Evolutionary conservation across 805 yeast genomes (phyloP).

Genomic region (Candida arabinofermentans): DNA sequence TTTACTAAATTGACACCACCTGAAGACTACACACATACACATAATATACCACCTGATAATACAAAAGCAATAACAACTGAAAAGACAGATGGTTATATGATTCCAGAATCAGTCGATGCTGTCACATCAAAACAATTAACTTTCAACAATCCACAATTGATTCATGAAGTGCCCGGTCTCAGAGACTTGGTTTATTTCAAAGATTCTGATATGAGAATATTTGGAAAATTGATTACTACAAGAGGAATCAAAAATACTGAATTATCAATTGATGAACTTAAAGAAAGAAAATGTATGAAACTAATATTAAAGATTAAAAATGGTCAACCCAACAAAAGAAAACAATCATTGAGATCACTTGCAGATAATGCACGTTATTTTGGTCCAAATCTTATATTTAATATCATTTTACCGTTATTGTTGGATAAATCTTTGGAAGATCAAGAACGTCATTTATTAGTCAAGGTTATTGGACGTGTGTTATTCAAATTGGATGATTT

Average conservation of each 20-base stretch:
- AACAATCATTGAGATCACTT: slow-evolving; percentile 60
- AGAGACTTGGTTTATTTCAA: slow-evolving; percentile 65
- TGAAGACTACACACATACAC: slow-evolving; percentile 35
- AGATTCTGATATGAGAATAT: slow-evolving; percentile 66
- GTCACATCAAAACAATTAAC: slow-evolving; percentile 24
- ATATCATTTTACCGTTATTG: slow-evolving; percentile 70
- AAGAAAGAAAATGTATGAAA: slow-evolving; percentile 58
- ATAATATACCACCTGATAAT: slow-evolving; percentile 33
- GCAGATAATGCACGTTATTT: slow-evolving; percentile 58
- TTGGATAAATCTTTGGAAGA: slow-evolving; percentile 71
- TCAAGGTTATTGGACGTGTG: slow-evolving; percentile 70
- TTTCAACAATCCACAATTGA: slow-evolving; percentile 34
- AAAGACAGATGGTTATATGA: slow-evolving; percentile 37
- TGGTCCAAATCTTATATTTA: slow-evolving; percentile 69
- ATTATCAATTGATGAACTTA: slow-evolving; percentile 47
- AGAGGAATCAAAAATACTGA: slow-evolving; percentile 29
- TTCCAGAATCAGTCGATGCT: slow-evolving; percentile 45
- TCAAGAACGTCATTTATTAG: slow-evolving; percentile 77
- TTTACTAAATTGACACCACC: slow-evolving; percentile 45
- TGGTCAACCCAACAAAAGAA: slow-evolving; percentile 68
- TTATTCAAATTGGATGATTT: slow-evolving; percentile 60
- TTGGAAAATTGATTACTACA: slow-evolving; percentile 51
- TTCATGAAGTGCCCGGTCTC: slow-evolving; percentile 60
- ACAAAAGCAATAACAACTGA: slow-evolving; percentile 9
- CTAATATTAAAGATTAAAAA: slow-evolving; percentile 70